phyloP scores from a whole-genome alignment of 2,329 filamentous ascomycete genomes.

The Monosporascus ibericus region DNA sequence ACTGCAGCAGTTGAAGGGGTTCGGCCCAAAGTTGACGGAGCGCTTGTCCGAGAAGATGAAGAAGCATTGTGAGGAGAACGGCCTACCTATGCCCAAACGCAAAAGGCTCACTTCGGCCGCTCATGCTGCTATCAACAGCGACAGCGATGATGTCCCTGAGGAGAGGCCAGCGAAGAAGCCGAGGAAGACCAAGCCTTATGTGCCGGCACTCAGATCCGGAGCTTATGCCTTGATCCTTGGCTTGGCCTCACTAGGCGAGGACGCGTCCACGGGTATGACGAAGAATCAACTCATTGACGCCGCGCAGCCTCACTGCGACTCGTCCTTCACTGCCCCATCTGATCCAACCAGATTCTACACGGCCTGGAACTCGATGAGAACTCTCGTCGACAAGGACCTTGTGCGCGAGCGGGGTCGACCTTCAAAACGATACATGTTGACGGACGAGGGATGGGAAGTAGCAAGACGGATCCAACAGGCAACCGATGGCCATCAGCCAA shows the following conservation, averaged over 20 bases:
- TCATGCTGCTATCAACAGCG: slow-evolving; percentile 27
- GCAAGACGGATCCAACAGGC: slow-evolving; percentile 57
- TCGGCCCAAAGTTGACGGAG: slow-evolving; percentile 66
- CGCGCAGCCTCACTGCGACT: slow-evolving; percentile 66
- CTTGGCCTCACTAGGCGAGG: slow-evolving; percentile 53
- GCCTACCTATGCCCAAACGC: slow-evolving; percentile 59
- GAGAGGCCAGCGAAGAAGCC: slow-evolving; percentile 47
- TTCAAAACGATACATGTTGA: slow-evolving; percentile 61
- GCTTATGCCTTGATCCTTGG: slow-evolving; percentile 67
- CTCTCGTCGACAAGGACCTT: slow-evolving; percentile 64
- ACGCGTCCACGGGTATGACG: slow-evolving; percentile 50
- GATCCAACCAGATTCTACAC: slow-evolving; percentile 69
- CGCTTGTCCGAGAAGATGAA: slow-evolving; percentile 57
- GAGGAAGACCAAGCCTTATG: slow-evolving; percentile 59
- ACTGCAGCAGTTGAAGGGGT: slow-evolving; percentile 65
- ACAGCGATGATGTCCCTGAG: slow-evolving; percentile 26
- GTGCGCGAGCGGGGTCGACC: slow-evolving; percentile 67
- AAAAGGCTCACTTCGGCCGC: slow-evolving; percentile 36
- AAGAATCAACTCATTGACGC: slow-evolving; percentile 63
- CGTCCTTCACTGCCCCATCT: slow-evolving; percentile 62
- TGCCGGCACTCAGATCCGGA: slow-evolving; percentile 67
- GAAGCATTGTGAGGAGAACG: slow-evolving; percentile 59
- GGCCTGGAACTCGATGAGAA: slow-evolving; percentile 80
- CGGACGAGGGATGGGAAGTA: slow-evolving; percentile 73
- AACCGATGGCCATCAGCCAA: slow-evolving; percentile 1